A percentile compares a stretch with the other conserved stretches of the same genome.
These are phyloP conservation scores for Rhinocladiella mackenziei DNA, from an alignment of 2,329 filamentous ascomycete genomes.

Conservation along the genomic window DNA sequence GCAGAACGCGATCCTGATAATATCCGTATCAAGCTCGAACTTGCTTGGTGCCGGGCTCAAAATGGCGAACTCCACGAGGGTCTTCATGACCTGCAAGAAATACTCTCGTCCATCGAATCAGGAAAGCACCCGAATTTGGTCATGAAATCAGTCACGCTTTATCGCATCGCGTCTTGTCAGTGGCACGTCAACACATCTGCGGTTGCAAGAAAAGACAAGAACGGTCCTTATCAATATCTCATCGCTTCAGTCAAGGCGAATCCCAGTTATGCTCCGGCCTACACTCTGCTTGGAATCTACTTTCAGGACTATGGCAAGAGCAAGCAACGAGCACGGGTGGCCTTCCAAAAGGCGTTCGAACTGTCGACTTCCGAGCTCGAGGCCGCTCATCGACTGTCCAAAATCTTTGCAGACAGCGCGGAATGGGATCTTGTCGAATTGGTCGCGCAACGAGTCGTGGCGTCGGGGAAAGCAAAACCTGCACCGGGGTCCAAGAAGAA, in stretches of 20 bases:
- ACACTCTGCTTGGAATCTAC: slow-evolving; percentile 84
- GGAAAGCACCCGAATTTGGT: slow-evolving; percentile 60
- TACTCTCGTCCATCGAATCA: slow-evolving; percentile 61
- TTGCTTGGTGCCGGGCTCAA: slow-evolving; percentile 86
- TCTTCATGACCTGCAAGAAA: slow-evolving; percentile 65
- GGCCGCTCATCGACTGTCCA: slow-evolving; percentile 81
- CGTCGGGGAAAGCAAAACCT: slow-evolving; percentile 88
- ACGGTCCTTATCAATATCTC: slow-evolving; percentile 78
- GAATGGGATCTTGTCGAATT: slow-evolving; percentile 98
- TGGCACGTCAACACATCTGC: slow-evolving; percentile 79
- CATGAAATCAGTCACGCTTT: slow-evolving; percentile 78
- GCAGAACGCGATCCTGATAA: slow-evolving; percentile 69
- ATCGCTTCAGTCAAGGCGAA: slow-evolving; percentile 80
- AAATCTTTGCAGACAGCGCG: slow-evolving; percentile 78
- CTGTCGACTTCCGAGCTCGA: slow-evolving; percentile 80
- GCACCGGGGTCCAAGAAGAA: slow-evolving; percentile 89
- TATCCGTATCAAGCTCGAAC: slow-evolving; percentile 74
- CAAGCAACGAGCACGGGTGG: slow-evolving; percentile 78
- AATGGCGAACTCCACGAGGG: slow-evolving; percentile 70
- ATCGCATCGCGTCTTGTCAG: slow-evolving; percentile 78
- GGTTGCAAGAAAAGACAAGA: slow-evolving; percentile 71
- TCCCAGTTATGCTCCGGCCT: slow-evolving; percentile 81
- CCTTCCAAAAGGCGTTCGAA: slow-evolving; percentile 95
- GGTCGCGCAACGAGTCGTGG: slow-evolving; percentile 82
- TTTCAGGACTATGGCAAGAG: slow-evolving; percentile 90